Conservation (phyloP, 768 basidiomycete genomes). For the Scleroderma bovista region DNA sequence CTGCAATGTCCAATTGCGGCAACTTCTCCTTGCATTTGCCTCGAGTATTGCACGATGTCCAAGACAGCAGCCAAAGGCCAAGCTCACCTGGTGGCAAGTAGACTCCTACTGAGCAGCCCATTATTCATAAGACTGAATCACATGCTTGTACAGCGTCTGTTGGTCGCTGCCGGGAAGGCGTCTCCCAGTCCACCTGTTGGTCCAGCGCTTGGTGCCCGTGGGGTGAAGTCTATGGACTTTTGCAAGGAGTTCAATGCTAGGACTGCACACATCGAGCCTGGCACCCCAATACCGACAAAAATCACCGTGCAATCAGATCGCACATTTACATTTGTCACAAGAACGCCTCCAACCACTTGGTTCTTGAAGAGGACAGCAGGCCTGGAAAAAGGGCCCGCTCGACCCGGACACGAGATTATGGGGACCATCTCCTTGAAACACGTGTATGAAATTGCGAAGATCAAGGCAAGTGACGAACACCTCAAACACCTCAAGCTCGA, state of each 20-base stretch:
- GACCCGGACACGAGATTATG: conserved; percentile 70
- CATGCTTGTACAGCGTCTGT: conserved; percentile 53
- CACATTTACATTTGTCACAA: conserved; percentile 88
- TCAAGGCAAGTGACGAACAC: conserved; percentile 88
- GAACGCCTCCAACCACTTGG: conserved; percentile 85
- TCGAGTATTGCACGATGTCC: conserved; percentile 46
- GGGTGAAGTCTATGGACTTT: conserved; percentile 99
- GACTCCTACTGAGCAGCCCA: conserved; percentile 3
- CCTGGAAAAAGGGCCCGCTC: conserved; percentile 85
- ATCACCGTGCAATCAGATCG: conserved; percentile 94
- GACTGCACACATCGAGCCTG: conserved; percentile 80
- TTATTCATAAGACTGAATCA: conserved; percentile 5
- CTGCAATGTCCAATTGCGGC: neutral
- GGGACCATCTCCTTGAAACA: conserved; percentile 93
- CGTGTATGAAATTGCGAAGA: conserved; percentile 97
- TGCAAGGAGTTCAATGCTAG: conserved; percentile 99
- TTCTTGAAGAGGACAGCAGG: conserved; percentile 89
- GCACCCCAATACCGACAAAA: conserved; percentile 84
- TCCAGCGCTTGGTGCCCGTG: conserved; percentile 94
- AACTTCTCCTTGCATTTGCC: neutral
- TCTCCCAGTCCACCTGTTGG: conserved; percentile 95
- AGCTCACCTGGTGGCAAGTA: conserved; percentile 72
- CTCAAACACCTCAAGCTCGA: conserved; percentile 83
- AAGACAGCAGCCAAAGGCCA: conserved; percentile 52
- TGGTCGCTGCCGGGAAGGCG: conserved; percentile 91